These are phyloP conservation scores for Eremomyces bilateralis DNA, from an alignment of 495 filamentous ascomycete species.

Conservation along the genomic window DNA sequence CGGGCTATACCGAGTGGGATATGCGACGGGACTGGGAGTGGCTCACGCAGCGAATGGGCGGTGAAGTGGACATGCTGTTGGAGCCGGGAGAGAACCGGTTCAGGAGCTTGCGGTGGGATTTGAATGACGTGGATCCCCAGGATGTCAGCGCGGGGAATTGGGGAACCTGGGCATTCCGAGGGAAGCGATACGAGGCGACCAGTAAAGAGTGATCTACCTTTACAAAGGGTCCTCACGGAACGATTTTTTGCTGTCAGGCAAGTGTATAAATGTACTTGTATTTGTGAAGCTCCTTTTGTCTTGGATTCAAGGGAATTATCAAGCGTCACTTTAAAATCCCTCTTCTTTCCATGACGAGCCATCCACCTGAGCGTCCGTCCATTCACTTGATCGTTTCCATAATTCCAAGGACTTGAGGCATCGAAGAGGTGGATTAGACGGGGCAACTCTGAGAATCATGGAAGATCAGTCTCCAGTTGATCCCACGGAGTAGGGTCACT, in stretches of 20 bases:
- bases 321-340: slow-evolving; percentile 2
- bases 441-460: too few relatives aligned
- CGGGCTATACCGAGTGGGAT: slow-evolving; percentile 88
- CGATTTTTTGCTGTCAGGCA: too few relatives aligned
- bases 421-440: too few relatives aligned
- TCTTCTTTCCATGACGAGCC: too few relatives aligned
- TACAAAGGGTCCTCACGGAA: too few relatives aligned
- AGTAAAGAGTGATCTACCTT: slow-evolving; percentile 22
- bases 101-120: slow-evolving; percentile 85
- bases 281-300: too few relatives aligned
- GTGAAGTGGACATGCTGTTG: slow-evolving; percentile 81
- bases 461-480: too few relatives aligned
- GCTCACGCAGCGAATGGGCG: slow-evolving; percentile 60
- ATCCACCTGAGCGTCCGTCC: too few relatives aligned
- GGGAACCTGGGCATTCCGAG: slow-evolving; percentile 90
- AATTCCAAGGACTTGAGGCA: too few relatives aligned
- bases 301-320: slow-evolving; percentile 1
- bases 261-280: too few relatives aligned
- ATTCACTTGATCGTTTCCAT: too few relatives aligned
- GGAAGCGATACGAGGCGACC: slow-evolving; percentile 74
- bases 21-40: slow-evolving; percentile 80
- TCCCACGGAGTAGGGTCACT: too few relatives aligned
- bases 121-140: slow-evolving; percentile 86
- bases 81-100: slow-evolving; percentile 88
- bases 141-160: slow-evolving; percentile 92